Evolutionary conservation across 108 stramenopile genomes (phyloP).

Genomic region (Nannochloropsis granulata): DNA sequence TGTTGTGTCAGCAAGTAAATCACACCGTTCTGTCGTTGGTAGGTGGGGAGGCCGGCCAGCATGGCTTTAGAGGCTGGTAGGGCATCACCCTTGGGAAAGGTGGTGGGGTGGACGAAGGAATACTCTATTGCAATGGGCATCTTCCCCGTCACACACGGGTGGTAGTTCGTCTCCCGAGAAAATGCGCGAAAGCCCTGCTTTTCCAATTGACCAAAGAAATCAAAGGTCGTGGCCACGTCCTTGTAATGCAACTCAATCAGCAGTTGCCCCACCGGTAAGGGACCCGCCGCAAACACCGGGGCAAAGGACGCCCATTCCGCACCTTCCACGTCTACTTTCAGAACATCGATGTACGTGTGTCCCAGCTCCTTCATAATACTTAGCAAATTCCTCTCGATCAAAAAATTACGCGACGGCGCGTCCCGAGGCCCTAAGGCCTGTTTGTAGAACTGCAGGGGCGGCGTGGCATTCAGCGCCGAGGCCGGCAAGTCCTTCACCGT

Average conservation of each 20-base stretch:
- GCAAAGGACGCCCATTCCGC: constrained; percentile 5
- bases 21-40: background rate
- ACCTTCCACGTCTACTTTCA: constrained; percentile 18
- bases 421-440: background rate
- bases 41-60: background rate
- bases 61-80: background rate
- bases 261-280: constrained; percentile 3
- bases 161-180: constrained; percentile 7
- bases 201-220: background rate
- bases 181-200: background rate
- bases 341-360: constrained; percentile 1
- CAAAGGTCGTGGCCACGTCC: background rate
- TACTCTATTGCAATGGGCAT: constrained; percentile 10
- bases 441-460: constrained; percentile 8
- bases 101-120: background rate
- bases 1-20: constrained; percentile 1
- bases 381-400: background rate
- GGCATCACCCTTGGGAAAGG: background rate
- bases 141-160: background rate
- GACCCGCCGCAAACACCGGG: background rate
- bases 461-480: background rate
- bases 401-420: background rate
- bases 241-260: constrained; percentile 15
- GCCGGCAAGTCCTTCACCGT: constrained; percentile 2
- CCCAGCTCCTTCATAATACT: background rate